These are phyloP conservation scores for Inosperma sp. DNA, from an alignment of 768 basidiomycete species.

Conservation along the genomic window DNA sequence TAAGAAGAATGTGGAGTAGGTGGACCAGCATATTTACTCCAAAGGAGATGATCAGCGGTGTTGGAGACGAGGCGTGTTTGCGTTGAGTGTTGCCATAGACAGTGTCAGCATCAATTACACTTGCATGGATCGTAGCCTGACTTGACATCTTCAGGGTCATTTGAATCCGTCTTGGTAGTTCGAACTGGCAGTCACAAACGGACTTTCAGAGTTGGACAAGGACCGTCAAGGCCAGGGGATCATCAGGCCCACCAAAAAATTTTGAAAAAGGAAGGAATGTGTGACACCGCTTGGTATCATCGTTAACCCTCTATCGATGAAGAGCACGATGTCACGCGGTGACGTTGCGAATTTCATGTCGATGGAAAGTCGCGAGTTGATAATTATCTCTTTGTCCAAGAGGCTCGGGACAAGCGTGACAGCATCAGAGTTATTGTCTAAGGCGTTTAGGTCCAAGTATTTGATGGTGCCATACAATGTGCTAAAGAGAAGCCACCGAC, in stretches of 20 bases:
- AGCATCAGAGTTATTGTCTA: no score
- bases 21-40: constrained; percentile 56
- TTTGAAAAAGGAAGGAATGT: constrained; percentile 68
- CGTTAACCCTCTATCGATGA: constrained; percentile 63
- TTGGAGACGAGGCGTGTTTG: constrained; percentile 67
- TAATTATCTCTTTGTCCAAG: no score
- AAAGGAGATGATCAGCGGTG: constrained; percentile 76
- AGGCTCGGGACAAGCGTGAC: no score
- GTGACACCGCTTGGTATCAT: constrained; percentile 11
- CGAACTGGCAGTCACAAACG: constrained; percentile 62
- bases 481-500: no score
- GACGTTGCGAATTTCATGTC: constrained; percentile 65
- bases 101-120: constrained; percentile 57
- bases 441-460: no score
- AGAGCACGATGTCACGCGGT: constrained; percentile 71
- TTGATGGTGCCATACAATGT: no score
- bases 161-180: not conserved
- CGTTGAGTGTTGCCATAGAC: constrained; percentile 64
- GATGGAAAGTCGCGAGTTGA: no score
- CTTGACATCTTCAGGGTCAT: not conserved
- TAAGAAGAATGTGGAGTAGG: constrained; percentile 24
- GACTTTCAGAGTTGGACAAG: constrained; percentile 70
- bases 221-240: constrained; percentile 74
- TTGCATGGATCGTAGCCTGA: constrained; percentile 28
- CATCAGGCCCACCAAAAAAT: constrained; percentile 91